Conservation (phyloP, 768 basidiomycete species). For the Arthromyces matolae region DNA sequence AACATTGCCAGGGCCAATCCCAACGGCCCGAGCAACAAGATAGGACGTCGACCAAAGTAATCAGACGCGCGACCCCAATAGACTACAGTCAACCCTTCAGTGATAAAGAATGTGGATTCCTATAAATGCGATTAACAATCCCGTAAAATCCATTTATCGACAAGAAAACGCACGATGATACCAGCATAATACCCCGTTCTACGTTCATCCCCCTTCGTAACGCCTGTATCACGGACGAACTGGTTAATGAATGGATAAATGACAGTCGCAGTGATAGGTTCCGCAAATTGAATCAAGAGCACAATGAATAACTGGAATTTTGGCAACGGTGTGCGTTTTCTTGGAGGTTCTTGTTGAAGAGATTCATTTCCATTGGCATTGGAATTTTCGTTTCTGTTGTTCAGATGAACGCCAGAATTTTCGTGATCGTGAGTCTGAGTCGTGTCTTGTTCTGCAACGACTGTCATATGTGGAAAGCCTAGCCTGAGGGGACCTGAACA, state of each 20-base stretch:
- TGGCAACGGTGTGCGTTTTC: slow-evolving; percentile 35
- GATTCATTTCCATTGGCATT: no score
- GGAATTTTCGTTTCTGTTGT: no score
- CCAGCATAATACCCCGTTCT: slow-evolving; percentile 49
- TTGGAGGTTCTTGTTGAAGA: background rate
- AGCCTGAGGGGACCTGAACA: no score
- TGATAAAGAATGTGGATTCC: slow-evolving; percentile 34
- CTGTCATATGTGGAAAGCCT: no score
- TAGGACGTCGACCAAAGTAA: slow-evolving; percentile 28
- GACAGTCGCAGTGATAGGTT: slow-evolving; percentile 41
- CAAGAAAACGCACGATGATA: slow-evolving; percentile 30
- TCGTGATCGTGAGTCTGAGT: no score
- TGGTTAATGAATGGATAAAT: slow-evolving; percentile 47
- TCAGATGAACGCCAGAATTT: no score
- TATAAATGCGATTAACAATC: slow-evolving; percentile 6
- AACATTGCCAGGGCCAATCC: slow-evolving; percentile 30
- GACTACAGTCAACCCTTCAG: slow-evolving; percentile 28
- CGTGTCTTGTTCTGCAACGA: no score
- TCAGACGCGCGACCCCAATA: slow-evolving; percentile 35
- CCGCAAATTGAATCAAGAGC: slow-evolving; percentile 37
- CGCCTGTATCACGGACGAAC: slow-evolving; percentile 40
- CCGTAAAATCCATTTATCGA: background rate
- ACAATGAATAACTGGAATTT: slow-evolving; percentile 36
- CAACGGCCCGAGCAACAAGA: slow-evolving; percentile 30
- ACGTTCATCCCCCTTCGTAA: slow-evolving; percentile 41